These are phyloP conservation scores for Pythium volutum DNA, from an alignment of 352 stramenopile species.

Conservation along the genomic window DNA sequence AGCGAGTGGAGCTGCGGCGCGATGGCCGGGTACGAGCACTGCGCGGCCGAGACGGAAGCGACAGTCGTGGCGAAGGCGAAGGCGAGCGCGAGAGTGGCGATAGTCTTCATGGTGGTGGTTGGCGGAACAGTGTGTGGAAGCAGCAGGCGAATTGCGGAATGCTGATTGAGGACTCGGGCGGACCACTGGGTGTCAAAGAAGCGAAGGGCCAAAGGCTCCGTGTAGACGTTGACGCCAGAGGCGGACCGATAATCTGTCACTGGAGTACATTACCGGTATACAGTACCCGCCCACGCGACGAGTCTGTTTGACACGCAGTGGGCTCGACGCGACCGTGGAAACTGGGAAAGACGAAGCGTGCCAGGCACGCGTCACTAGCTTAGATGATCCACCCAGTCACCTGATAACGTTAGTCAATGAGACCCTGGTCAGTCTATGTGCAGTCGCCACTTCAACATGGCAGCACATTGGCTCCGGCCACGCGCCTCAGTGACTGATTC, in stretches of 20 bases:
- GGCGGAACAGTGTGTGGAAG: too few relatives aligned
- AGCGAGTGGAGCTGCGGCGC: slow-evolving; percentile 15
- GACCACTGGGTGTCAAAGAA: too few relatives aligned
- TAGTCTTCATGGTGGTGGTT: slow-evolving; percentile 16
- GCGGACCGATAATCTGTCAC: too few relatives aligned
- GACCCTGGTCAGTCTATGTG: not conserved
- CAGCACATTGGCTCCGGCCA: not conserved
- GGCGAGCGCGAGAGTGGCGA: not conserved
- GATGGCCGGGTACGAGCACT: slow-evolving; percentile 12
- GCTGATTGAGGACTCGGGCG: not conserved
- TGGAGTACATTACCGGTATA: too few relatives aligned
- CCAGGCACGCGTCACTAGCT: not conserved
- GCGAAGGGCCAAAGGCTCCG: too few relatives aligned
- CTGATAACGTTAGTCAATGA: not conserved
- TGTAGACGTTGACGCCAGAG: too few relatives aligned
- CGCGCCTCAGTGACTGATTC: too few relatives aligned
- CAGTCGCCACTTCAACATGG: not conserved
- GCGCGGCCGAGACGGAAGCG: not conserved
- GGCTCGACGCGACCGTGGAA: too few relatives aligned
- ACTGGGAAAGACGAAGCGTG: not conserved
- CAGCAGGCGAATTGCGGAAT: slow-evolving; percentile 6
- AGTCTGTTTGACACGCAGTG: too few relatives aligned
- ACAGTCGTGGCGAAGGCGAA: not conserved
- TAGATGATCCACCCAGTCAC: too few relatives aligned
- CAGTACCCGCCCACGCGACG: too few relatives aligned